phyloP scores from a whole-genome alignment of 305 asterid genomes.

The Fraxinus ornus region DNA sequence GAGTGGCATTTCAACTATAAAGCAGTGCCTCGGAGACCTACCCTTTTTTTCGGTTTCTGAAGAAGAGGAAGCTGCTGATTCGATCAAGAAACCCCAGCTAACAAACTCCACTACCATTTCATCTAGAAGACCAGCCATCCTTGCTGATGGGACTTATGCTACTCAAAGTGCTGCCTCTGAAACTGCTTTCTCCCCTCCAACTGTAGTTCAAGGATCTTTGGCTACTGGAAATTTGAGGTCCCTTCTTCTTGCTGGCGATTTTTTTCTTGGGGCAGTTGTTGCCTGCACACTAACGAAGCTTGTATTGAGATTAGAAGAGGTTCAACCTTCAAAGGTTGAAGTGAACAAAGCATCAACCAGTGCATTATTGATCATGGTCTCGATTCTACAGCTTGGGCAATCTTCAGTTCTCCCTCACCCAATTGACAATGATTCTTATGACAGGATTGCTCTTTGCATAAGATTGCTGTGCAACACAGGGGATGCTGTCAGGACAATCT shows the following conservation, averaged over 20 bases:
- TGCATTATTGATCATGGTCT: constrained; percentile 42
- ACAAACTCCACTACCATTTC: constrained; percentile 78
- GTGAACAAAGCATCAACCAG: constrained; percentile 42
- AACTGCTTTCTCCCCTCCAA: constrained; percentile 63
- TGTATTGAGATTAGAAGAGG: constrained; percentile 46
- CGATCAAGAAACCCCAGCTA: constrained; percentile 72
- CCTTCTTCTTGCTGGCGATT: constrained; percentile 53
- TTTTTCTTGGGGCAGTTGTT: constrained; percentile 52
- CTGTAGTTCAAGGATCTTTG: constrained; percentile 69
- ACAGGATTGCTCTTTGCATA: constrained; percentile 44
- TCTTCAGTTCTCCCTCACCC: constrained; percentile 57
- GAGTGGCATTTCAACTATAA: constrained; percentile 59
- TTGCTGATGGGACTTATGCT: constrained; percentile 93
- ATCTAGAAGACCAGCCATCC: constrained; percentile 88
- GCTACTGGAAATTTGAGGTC: constrained; percentile 47
- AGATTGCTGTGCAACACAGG: constrained; percentile 42
- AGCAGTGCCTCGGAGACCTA: constrained; percentile 81
- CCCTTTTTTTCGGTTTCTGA: constrained; percentile 84
- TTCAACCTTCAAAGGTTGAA: constrained; percentile 46
- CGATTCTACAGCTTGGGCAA: constrained; percentile 53
- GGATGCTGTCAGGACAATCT: constrained; percentile 43
- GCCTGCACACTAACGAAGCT: constrained; percentile 51
- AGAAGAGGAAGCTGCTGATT: constrained; percentile 61
- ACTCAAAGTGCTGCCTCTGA: constrained; percentile 61
- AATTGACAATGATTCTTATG: constrained; percentile 50